A percentile compares a stretch with the other conserved stretches of the same genome.
These are phyloP conservation scores for Jaapia argillacea DNA, from an alignment of 768 basidiomycete genomes.

Conservation along the genomic window DNA sequence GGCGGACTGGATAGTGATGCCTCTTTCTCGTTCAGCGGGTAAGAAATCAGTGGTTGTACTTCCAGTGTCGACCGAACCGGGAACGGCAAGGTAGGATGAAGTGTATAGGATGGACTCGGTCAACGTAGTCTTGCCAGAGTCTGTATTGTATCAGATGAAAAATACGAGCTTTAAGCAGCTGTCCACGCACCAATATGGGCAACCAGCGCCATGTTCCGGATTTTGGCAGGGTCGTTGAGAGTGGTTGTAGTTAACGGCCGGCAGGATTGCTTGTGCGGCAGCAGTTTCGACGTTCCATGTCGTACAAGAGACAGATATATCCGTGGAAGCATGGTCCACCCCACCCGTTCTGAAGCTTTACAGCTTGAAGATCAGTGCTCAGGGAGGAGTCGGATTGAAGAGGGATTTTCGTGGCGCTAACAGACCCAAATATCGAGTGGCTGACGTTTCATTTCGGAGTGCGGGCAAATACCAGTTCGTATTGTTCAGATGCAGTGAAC, in stretches of 20 bases:
- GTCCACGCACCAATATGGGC: slow-evolving; percentile 76
- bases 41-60: slow-evolving; percentile 89
- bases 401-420: no score
- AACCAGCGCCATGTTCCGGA: slow-evolving; percentile 80
- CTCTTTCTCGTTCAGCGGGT: slow-evolving; percentile 81
- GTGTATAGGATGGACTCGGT: slow-evolving; percentile 80
- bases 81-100: slow-evolving; percentile 59
- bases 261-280: no score
- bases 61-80: slow-evolving; percentile 83
- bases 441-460: no score
- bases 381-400: no score
- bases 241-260: slow-evolving; percentile 11
- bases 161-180: neutral
- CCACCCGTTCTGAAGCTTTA: no score
- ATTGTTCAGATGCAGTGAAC: no score
- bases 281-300: no score
- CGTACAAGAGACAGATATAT: no score
- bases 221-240: slow-evolving; percentile 24
- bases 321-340: no score
- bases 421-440: no score
- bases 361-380: no score
- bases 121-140: slow-evolving; percentile 84
- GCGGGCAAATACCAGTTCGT: no score
- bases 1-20: slow-evolving; percentile 88
- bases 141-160: slow-evolving; percentile 25